Base-by-base conservation (phyloP, 2,329 filamentous ascomycete species). In the Incumbomyces lentus region DNA sequence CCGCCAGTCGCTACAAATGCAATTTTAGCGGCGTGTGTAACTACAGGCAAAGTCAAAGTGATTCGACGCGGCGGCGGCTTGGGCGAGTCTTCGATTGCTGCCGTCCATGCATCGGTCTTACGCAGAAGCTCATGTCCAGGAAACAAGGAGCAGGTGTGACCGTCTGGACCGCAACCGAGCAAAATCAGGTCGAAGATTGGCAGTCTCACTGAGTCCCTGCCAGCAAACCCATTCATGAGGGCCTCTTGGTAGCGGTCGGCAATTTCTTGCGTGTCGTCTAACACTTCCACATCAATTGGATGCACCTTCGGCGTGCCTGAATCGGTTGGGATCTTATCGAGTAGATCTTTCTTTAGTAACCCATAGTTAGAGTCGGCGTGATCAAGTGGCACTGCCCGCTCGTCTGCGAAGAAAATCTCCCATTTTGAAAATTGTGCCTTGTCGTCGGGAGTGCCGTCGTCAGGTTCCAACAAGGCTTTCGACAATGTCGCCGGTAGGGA, bases 351-450 rank as follows among this genome's bases (percentile, higher is more conserved):
- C 72, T 95, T 92, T 57, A 96, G 70, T 37, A 95, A 79, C 51
- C 73, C 79, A 69, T 95, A 95, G 71, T 96, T 98, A 71, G 88
- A 95, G 71, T 98, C 90, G 55, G 79, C 76, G 68, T 96, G 84
- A 65, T 92, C 82, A 57, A 95, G 81, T 17, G 92, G 85, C 44
- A 96, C 92, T 58, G 86, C 86, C 61, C 92, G 86, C 74, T 98
- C 92, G 64, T 98, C 92, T 62, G 90, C 90, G 67, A 95, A 96
- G 75, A 96, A 98, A 62, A 98, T 86, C 61, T 96, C 86, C 92
- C 92, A 98, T 66, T 86, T 87, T 63, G 75, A 72, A 68, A 93
- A 95, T 59, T 84, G 73, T 56, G 89, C 68, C 61, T 88, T 85
- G 47, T 81, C 69, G 31, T 62, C 56, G 10, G 58, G 54, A 32